Percentiles rank a stretch among this genome's conserved stretches.
phyloP scores from a whole-genome alignment of 192 early-diverging fungal species.

The Chytriomyces confervae region DNA sequence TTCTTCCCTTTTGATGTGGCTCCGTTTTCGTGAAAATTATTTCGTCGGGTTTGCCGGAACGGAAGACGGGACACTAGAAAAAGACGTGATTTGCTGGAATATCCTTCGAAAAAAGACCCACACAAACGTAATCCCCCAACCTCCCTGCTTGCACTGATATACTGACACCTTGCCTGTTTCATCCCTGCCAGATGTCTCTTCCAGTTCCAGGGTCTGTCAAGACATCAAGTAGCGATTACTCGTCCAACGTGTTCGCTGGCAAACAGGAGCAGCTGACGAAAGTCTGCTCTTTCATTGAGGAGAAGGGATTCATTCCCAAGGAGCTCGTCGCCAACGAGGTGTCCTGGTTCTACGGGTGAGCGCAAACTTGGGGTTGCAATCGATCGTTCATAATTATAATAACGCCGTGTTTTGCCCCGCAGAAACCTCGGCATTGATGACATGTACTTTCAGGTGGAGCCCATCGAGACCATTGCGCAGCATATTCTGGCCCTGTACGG shows the following conservation, averaged over 20 bases:
- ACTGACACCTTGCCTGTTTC: too few relatives aligned
- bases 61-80: too few relatives aligned
- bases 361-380: neutral
- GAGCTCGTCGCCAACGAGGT: conserved; percentile 90
- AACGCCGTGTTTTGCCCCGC: neutral
- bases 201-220: conserved; percentile 41
- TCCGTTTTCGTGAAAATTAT: too few relatives aligned
- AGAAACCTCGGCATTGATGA: conserved; percentile 97
- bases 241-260: conserved; percentile 83
- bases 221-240: conserved; percentile 42
- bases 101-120: too few relatives aligned
- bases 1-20: too few relatives aligned
- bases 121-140: too few relatives aligned
- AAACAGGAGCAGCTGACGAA: conserved; percentile 91
- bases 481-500: conserved; percentile 97
- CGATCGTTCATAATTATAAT: neutral
- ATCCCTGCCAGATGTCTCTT: conserved; percentile 40
- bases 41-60: too few relatives aligned
- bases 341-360: conserved; percentile 93
- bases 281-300: conserved; percentile 81
- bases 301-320: conserved; percentile 88
- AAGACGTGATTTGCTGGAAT: too few relatives aligned
- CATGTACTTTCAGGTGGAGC: conserved; percentile 95
- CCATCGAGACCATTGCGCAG: conserved; percentile 86
- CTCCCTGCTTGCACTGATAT: too few relatives aligned